Evolutionary conservation across 306 rosid species (phyloP), one percentile per base, ranked within the genome.

Genomic region (Benincasa hispida): DNA sequence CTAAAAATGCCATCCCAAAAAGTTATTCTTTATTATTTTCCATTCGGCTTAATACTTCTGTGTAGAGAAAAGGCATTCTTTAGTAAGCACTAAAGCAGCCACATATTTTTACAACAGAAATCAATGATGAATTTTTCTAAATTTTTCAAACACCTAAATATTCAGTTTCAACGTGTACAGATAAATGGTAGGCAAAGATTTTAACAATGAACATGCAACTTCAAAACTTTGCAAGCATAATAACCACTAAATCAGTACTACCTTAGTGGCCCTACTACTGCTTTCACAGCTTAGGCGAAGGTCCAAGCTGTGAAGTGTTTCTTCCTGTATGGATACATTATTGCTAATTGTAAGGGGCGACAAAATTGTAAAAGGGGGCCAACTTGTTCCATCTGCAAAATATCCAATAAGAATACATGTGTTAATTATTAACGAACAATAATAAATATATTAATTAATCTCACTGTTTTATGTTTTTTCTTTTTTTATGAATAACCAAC

Each of bases 301-400:
- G 66, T 65, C 81, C 74, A 35, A 37, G 21, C 8, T 56, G 57
- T 74, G 68, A 78, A 54, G 28, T 58, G 42, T 56, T 55, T 41
- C 72, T 6, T 76, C 80, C 5, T 19, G 48, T 47, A 22, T 41
- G 72, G 65, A 22, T 30, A 24, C 53, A 10, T 17, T 18, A 34
- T 37, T 30, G 55, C 24, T 21, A 14, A 32, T 28, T 11, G 45
- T 53, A 50, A 66, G 57, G 27, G 30, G 4, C 5, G 48, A 27
- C 76, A 63, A 78, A 6, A 68, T 48, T n/a, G 45, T 60, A 28
- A 80, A 48, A 32, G 30, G 10, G 15, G 39, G 39, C 78, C 63
- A 78, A 48, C 21, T 79, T 67, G 81, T 41, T 74, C 67, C 56
- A 25, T 60, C 80, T 69, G 78, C 59, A 24, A 79, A 75, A 17